Base-by-base conservation (phyloP, 2,329 filamentous ascomycete species). In the Harringtonia aguacate region DNA sequence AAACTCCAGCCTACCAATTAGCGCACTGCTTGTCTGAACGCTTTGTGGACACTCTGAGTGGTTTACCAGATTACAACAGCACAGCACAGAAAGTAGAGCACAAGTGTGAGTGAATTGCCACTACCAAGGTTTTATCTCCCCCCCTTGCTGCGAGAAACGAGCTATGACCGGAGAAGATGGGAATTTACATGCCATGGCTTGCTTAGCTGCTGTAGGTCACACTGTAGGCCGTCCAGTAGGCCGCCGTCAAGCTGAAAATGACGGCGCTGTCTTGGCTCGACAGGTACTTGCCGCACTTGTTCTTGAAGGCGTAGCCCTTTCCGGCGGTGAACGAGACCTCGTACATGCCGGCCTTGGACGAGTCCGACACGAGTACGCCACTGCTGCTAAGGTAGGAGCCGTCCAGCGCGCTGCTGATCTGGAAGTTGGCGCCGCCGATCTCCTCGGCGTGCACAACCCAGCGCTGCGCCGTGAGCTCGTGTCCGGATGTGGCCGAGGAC, bases 381-480 rank as follows among this genome's bases (percentile, higher is more conserved):
- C 34, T 37, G 24, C 41, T 22, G 4, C 40, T 67, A 18, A 45
- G 43, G 22, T 34, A 45, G 18, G 35, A 18, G 8, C 42, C 41
- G 22, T 53, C 47, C 5, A 44, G 41, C 17, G 48, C 50, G 31
- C 51, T 54, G 33, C 46, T 46, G 8, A 59, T 31, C 1, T 41
- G 49, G 29, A 61, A 61, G 8, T 53, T 39, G n/a, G 47, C 44
- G 12, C 54, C 50, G 8, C 56, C 56, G 7, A 50, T 37, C 39
- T 48, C 40, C 2, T 47, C 41, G 5, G 65, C 63, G 46, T 73
- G 67, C 1, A 69, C 58, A 1, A 74, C 58, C 67, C 69, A 74
- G 22, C 70, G 62, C 50, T 75, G 70, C 1, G 54, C 45, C 21
- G 60, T 60, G n/a, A 51, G 49, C 4, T 62, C 54, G 47, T 74